Base-by-base conservation (phyloP, 106 monocot species). In the Cymbidium sinense region DNA sequence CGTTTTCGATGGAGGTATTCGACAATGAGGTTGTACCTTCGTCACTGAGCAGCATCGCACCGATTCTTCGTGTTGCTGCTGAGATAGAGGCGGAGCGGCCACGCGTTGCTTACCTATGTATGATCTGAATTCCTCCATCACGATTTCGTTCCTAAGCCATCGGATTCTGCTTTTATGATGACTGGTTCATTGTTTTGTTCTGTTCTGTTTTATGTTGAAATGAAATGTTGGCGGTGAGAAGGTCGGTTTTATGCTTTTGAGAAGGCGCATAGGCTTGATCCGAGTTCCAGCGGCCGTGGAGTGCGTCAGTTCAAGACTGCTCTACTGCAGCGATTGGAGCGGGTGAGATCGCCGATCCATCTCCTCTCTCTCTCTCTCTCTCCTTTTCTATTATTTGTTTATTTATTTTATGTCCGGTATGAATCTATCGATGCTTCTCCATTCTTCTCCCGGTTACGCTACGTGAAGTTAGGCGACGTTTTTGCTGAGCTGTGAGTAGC, bases 1-100 rank as follows among this genome's bases (percentile, higher is more conserved):
- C 88, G 28, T 95, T 99, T 87, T 87, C 99, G 19, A 85, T 87
- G 91, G 99, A 95, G 91, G 99, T 95, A 43, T 99, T 99, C 83
- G 99, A 99, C 74, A 93, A 99, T 82, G 95, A 95, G 86, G 95
- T 95, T 2, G 99, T 93, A 2, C 99, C 99, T 20, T 85, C 99
- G 10, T 84, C 95, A 21, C 87, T 99, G 34, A 87, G 80, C 31
- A 87, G 87, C 79, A 93, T 95, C 69, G 90, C 86, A 0, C 95
- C 95, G 15, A 85, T 99, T 69, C 92, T 99, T 33, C 90, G 99
- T 55, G 95, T 93, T 64, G 99, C 99, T n/a, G 86, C 90, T 37
- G 99, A 99, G 80, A 85, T 99, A 78, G 99, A 99, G 55, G 10
- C 73, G 17, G 99, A 99, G 82, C 83, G 99, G 1, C 99, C 99